These are phyloP conservation scores for Calonectria pseudoreteaudii DNA, from an alignment of 2,329 filamentous ascomycete genomes.

Conservation along the genomic window DNA sequence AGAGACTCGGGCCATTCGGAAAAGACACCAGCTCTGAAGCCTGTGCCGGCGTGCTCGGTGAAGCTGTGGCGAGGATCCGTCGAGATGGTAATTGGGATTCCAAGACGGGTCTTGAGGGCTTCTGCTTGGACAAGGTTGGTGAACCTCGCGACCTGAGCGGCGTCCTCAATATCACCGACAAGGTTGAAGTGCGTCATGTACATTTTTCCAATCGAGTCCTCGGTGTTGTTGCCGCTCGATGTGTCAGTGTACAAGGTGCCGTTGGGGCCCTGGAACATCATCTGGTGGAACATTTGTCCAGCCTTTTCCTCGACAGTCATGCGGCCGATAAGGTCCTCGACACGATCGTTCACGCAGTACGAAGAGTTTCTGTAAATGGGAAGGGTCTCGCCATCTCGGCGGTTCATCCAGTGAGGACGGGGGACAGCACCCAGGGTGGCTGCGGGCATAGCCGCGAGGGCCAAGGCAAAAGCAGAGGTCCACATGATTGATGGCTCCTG, in stretches of 20 bases:
- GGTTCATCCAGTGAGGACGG: conserved; percentile 14
- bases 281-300: conserved; percentile 59
- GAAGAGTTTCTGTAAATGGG: conserved; percentile 46
- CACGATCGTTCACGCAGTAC: conserved; percentile 56
- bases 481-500: conserved; percentile 3
- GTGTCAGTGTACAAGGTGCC: conserved; percentile 32
- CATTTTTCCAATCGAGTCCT: conserved; percentile 31
- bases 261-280: conserved; percentile 44
- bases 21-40: conserved; percentile 56
- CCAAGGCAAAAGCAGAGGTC: conserved; percentile 15
- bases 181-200: conserved; percentile 59
- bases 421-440: conserved; percentile 6
- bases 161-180: conserved; percentile 56
- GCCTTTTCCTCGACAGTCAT: conserved; percentile 63
- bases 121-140: conserved; percentile 56
- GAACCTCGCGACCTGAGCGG: conserved; percentile 50
- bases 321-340: conserved; percentile 57
- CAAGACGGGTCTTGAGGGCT: conserved; percentile 58
- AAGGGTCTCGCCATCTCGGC: conserved; percentile 3
- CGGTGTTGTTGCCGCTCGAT: conserved; percentile 18
- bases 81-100: conserved; percentile 61
- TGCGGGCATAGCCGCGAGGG: conserved; percentile 15
- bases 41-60: conserved; percentile 56
- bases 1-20: conserved; percentile 64
- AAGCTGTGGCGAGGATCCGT: conserved; percentile 61